phyloP scores from a whole-genome alignment of 352 stramenopile genomes.

The Pelagophyceae sp. region DNA sequence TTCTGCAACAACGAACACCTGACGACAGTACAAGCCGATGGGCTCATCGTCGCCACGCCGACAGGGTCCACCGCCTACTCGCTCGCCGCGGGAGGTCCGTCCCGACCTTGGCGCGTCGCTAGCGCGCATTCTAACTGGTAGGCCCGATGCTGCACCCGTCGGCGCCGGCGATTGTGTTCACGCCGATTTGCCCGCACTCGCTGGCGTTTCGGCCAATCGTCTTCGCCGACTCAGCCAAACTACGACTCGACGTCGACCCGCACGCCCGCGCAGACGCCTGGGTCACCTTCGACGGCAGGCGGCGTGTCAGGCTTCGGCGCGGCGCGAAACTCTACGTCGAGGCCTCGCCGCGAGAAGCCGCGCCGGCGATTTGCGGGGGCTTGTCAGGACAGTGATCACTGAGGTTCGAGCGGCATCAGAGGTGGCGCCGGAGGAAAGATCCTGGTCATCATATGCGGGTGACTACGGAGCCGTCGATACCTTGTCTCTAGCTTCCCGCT shows the following conservation, averaged over 20 bases:
- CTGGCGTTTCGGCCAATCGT: slow-evolving; percentile 61
- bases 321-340: neutral
- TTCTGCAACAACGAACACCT: slow-evolving; percentile 91
- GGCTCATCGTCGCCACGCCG: slow-evolving; percentile 96
- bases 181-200: slow-evolving; percentile 95
- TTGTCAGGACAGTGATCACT: too few species aligned
- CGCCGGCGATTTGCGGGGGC: too few species aligned
- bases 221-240: slow-evolving; percentile 55
- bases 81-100: slow-evolving; percentile 89
- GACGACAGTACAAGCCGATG: slow-evolving; percentile 86
- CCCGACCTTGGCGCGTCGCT: too few species aligned
- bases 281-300: slow-evolving; percentile 53
- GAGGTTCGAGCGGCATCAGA: too few species aligned
- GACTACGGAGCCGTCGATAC: too few species aligned
- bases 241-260: slow-evolving; percentile 48
- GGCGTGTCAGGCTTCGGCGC: neutral
- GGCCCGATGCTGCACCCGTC: slow-evolving; percentile 92
- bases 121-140: too few species aligned
- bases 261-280: slow-evolving; percentile 46
- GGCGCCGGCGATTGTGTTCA: slow-evolving; percentile 92
- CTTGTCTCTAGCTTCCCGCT: too few species aligned
- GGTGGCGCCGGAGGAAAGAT: too few species aligned
- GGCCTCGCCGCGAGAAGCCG: too few species aligned
- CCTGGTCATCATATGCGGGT: too few species aligned
- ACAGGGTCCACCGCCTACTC: slow-evolving; percentile 96